phyloP scores from a whole-genome alignment of 805 yeast species.

The Teunomyces lycoperdinae region DNA sequence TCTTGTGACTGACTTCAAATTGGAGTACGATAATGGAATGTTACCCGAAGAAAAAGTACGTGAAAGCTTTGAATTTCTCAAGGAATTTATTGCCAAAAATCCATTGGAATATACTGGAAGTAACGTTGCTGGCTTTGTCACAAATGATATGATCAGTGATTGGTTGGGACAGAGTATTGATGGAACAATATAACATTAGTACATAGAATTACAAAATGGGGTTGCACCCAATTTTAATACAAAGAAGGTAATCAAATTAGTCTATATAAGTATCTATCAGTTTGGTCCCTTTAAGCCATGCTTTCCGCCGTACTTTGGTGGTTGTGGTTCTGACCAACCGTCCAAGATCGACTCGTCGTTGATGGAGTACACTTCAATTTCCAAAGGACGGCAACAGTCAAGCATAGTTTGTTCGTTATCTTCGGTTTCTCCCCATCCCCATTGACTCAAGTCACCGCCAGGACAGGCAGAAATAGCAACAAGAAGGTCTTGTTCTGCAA shows the following conservation, averaged over 20 bases:
- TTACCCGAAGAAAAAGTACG: conserved; percentile 9
- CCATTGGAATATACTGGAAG: conserved; percentile 37
- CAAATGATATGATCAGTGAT: conserved; percentile 42
- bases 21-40: conserved; percentile 10
- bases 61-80: conserved; percentile 34
- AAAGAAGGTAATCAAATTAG: no score
- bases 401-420: conserved; percentile 51
- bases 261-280: neutral
- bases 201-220: neutral
- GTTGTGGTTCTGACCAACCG: conserved; percentile 52
- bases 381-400: conserved; percentile 61
- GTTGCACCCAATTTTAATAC: neutral
- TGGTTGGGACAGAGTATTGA: conserved; percentile 48
- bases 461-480: conserved; percentile 69
- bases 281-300: conserved; percentile 45
- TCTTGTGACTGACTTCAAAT: conserved; percentile 24
- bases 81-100: conserved; percentile 18
- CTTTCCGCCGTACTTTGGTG: conserved; percentile 51
- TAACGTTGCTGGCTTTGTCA: conserved; percentile 42
- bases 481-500: conserved; percentile 62
- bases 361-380: conserved; percentile 56
- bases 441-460: conserved; percentile 63
- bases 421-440: conserved; percentile 69
- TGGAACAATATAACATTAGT: conserved; percentile 30
- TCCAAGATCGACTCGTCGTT: conserved; percentile 45